Evolutionary conservation across 2,329 filamentous ascomycete genomes (phyloP), one percentile per base, ranked within the genome.

Genomic region (Colletotrichum acutatum): DNA sequence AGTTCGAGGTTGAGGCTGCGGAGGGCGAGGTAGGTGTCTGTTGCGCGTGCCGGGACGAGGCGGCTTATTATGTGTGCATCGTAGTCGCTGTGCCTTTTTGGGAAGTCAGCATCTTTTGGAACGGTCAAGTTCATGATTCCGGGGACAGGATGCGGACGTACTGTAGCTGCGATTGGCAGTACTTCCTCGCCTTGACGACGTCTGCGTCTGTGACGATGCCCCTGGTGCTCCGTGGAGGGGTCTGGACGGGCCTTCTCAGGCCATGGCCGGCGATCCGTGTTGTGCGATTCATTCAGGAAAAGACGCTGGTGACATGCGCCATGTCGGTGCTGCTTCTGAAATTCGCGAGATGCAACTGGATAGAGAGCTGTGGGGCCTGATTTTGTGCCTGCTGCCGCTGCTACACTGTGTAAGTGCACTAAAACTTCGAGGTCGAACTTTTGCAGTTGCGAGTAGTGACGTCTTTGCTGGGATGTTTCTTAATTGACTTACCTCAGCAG

Each of bases 1-100:
- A 98, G 90, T 82, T 98, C 96, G 78, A 98, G 89, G 80, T 99
- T 99, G 82, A 99, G 91, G 63, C 95, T 93, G 75, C 96, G 94
- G 71, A 99, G 91, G 72, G 95, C 95, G 77, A 97, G 90, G 84
- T 98, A 98, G 76, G 94, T 93, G 82, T 97, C 92, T 78, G 91
- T 92, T 14, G 93, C 89, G 34, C 92, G 88, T 3, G 86, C 86
- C 1, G 95, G 95, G 74, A 98, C 90, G 83, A 98, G 98, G 74
- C 94, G 92, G 75, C 94, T 92, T 72, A 98, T 90, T 46, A 97
- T 89, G 80, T 95, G 94, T 19, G 97, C 95, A 75, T 97, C 94
- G 68, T 95, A 93, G 83, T 99, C 97, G 83, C 95, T 95, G 81
- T 92, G 93, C 81, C 95, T 97, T 77, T 97, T 77, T 53, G 6